These are phyloP conservation scores for Solanum phureja DNA, from an alignment of 257 asterid genomes.

Conservation along the genomic window DNA sequence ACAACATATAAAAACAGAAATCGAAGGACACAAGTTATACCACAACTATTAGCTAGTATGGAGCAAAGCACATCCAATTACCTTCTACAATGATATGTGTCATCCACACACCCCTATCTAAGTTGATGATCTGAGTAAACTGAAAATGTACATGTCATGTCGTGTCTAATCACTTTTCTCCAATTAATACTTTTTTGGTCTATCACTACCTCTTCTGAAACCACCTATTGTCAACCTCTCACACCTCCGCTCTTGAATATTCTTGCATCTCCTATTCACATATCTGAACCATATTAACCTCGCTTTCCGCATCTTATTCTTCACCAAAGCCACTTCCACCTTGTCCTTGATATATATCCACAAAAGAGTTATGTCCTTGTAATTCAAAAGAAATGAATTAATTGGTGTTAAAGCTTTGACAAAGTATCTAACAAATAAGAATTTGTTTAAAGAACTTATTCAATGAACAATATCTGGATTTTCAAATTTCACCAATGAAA, in stretches of 20 bases:
- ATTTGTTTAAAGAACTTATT: background rate
- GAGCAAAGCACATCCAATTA: background rate
- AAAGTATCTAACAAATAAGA: background rate
- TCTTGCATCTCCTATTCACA: background rate
- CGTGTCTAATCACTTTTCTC: background rate
- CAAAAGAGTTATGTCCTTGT: background rate
- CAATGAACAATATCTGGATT: no score
- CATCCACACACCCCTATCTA: background rate
- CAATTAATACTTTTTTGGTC: no score
- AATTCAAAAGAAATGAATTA: background rate
- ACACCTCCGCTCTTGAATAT: no score
- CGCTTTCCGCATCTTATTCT: no score
- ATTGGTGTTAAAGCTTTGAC: background rate
- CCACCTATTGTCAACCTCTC: background rate
- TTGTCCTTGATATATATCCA: background rate
- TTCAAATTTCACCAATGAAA: background rate
- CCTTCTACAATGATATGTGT: background rate
- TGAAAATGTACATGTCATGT: background rate
- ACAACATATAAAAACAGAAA: background rate
- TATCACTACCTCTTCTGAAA: accelerated
- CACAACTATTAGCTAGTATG: background rate
- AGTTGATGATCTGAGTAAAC: background rate
- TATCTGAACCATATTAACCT: background rate
- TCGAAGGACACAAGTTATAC: background rate
- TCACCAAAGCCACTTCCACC: no score